Evolutionary conservation across 2,329 filamentous ascomycete genomes (phyloP), one percentile per base, ranked within the genome.

Genomic region (Falciphora oryzae): DNA sequence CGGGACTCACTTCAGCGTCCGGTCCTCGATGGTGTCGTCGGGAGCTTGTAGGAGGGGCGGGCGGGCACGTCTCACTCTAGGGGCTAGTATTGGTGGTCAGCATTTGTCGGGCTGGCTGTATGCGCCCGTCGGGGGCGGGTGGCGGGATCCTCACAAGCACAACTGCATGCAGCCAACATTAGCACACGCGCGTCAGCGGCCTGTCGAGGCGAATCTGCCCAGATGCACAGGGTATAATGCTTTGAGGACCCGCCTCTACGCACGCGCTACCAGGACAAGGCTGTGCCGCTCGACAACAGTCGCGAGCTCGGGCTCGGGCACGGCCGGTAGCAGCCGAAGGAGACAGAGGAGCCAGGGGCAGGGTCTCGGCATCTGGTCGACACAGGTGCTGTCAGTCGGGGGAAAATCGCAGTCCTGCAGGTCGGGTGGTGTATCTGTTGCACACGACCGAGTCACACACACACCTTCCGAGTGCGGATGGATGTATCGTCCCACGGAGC

Each of bases 81-180:
- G 38, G 60, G 60, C 60, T 62, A n/a, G 35, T 28, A 31, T 61
- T 25, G 58, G 25, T 29, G 35, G 38, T 62, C 60, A 62, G 60
- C 22, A 28, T 53, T 18, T 28, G 1, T 22, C 38, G 44, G 22
- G 22, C 44, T n/a, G 44, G 22, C 44, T 10, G 44, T 22, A 10
- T 25, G 44, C 44, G 11, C 18, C 44, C n/a, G 18, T 53, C 22
- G 44, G 44, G 18, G 22, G 38, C 4, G 4, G 18, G 5, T 16
- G 38, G 16, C 10, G 27, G 59, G 27, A 53, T 22, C 13, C 60
- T 62, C 28, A 62, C 60, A 44, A 50, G 38, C 32, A 62, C 27
- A 31, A 62, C 60, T 62, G 29, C 27, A 62, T 14, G 35, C 35
- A 50, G 27, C 25, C n/a, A 62, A 53, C 22, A n/a, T 53, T n/a